A percentile compares a stretch with the other conserved stretches of the same genome.
phyloP scores from a whole-genome alignment of 2,329 filamentous ascomycete species.

The Phaeosphaeria sp. region DNA sequence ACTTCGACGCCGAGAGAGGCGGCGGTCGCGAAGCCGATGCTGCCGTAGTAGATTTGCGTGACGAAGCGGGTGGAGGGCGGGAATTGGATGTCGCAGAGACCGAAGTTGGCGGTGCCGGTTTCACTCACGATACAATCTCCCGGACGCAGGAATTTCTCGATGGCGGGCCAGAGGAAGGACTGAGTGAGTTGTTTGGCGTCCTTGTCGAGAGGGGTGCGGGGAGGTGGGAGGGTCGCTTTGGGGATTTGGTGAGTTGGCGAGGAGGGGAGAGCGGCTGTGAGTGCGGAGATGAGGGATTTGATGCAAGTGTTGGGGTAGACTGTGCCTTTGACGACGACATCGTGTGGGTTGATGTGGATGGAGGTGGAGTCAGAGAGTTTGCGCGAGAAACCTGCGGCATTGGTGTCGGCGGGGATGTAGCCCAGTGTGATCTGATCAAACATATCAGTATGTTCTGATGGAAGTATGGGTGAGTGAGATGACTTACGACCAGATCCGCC shows the following conservation, averaged over 20 bases:
- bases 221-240: constrained; percentile 35
- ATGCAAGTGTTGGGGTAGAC: constrained; percentile 43
- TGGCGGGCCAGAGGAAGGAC: constrained; percentile 53
- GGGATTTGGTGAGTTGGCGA: constrained; percentile 30
- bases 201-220: constrained; percentile 35
- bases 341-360: constrained; percentile 47
- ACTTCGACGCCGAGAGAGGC: constrained; percentile 52
- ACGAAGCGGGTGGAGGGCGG: constrained; percentile 38
- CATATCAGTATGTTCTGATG: background rate
- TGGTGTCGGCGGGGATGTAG: constrained; percentile 52
- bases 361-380: constrained; percentile 36
- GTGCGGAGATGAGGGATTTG: constrained; percentile 44
- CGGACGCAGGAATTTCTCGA: constrained; percentile 45
- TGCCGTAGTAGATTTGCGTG: constrained; percentile 54
- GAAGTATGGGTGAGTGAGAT: background rate
- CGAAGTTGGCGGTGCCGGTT: constrained; percentile 51
- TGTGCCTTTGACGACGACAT: constrained; percentile 46
- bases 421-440: constrained; percentile 42
- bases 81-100: constrained; percentile 45
- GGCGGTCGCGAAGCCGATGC: constrained; percentile 53
- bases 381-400: constrained; percentile 51
- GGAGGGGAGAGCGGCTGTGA: constrained; percentile 33
- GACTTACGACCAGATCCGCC: constrained; percentile 41
- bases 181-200: constrained; percentile 51
- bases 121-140: constrained; percentile 52